A percentile compares a stretch with the other conserved stretches of the same genome.
phyloP scores from a whole-genome alignment of 345 rosid genomes.

The Citrus reticulata region DNA sequence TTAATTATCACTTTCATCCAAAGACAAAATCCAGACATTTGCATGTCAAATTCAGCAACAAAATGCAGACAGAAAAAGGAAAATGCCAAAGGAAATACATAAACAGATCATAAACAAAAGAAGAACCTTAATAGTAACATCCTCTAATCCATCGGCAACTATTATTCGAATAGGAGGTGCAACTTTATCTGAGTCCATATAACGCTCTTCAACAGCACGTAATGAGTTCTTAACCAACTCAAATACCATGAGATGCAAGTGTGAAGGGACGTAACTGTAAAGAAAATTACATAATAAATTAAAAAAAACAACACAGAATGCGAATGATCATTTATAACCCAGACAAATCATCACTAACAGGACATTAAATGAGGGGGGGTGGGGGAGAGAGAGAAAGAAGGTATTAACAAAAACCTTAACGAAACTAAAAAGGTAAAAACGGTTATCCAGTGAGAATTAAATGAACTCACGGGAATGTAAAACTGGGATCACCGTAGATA shows the following conservation, averaged over 20 bases:
- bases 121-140: conserved; percentile 85
- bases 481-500: conserved; percentile 84
- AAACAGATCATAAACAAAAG: neutral
- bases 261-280: conserved; percentile 79
- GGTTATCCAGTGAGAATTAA: neutral
- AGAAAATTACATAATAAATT: conserved; percentile 2
- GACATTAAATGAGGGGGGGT: neutral
- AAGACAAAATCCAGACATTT: neutral
- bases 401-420: neutral
- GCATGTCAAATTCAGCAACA: neutral
- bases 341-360: neutral
- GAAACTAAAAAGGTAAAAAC: neutral
- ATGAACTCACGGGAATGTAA: conserved; percentile 87
- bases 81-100: neutral
- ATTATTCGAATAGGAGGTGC: conserved; percentile 76
- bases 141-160: conserved; percentile 95
- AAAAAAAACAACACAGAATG: neutral
- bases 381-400: neutral
- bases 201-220: conserved; percentile 90
- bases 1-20: neutral
- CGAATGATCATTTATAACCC: neutral
- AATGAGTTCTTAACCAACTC: conserved; percentile 96
- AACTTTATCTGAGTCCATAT: conserved; percentile 70
- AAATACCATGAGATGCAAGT: conserved; percentile 91
- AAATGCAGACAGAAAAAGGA: neutral